phyloP scores from a whole-genome alignment of 2,329 filamentous ascomycete genomes.

The Xylaria sp. region DNA sequence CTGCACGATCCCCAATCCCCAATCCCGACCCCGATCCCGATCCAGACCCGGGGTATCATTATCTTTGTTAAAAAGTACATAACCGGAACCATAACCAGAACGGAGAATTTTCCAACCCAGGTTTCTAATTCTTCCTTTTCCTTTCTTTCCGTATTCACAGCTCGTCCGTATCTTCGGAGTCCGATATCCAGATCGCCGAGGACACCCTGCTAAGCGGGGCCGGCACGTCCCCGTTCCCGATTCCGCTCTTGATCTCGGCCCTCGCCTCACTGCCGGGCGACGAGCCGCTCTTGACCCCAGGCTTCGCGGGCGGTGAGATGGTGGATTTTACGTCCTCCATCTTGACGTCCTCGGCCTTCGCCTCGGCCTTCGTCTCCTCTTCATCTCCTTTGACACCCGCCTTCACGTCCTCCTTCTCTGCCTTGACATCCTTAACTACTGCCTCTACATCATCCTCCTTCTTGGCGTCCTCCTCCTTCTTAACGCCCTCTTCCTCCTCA shows the following conservation, averaged over 20 bases:
- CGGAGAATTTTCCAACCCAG: too few relatives aligned
- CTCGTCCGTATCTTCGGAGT: conserved; percentile 36
- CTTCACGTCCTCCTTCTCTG: conserved; percentile 4
- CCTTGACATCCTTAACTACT: not conserved
- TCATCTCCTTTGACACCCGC: not conserved
- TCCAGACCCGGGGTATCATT: not conserved
- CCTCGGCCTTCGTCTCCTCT: conserved; percentile 5
- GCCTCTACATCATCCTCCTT: not conserved
- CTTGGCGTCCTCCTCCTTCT: not conserved
- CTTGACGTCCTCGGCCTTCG: conserved; percentile 5
- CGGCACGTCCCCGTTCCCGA: conserved; percentile 13
- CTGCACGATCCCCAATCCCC: not conserved
- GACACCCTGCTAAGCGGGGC: conserved; percentile 12
- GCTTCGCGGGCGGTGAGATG: conserved; percentile 11
- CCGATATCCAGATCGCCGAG: conserved; percentile 31
- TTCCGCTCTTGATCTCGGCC: conserved; percentile 10
- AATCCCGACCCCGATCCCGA: not conserved
- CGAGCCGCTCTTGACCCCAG: conserved; percentile 7
- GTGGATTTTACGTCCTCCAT: conserved; percentile 7
- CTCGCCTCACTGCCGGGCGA: not conserved
- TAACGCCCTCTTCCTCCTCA: conserved; percentile 5
- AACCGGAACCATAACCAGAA: not conserved
- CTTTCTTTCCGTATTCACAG: conserved; percentile 18
- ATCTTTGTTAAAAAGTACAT: not conserved
- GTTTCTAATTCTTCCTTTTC: too few relatives aligned